These are phyloP conservation scores for Petunia secreta DNA, from an alignment of 257 asterid genomes.

Conservation along the genomic window DNA sequence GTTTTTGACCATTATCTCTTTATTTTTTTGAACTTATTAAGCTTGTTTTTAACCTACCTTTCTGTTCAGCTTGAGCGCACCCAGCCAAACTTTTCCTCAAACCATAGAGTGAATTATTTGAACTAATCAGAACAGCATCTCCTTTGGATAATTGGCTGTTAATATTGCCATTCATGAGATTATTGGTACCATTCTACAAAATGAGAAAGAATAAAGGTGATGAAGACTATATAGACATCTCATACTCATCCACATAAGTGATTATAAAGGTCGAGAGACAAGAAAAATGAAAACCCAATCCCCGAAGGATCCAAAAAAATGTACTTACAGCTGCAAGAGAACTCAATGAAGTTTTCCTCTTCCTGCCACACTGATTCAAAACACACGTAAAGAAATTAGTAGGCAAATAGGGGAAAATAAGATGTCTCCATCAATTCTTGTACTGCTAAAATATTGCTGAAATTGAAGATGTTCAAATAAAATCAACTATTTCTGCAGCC, in stretches of 20 bases:
- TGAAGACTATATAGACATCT: background rate
- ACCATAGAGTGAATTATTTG: background rate
- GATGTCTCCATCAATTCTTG: background rate
- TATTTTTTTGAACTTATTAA: slow-evolving; percentile 9
- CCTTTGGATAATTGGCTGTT: too few relatives aligned
- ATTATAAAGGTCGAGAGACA: slow-evolving; percentile 8
- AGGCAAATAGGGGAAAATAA: background rate
- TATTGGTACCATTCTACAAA: background rate
- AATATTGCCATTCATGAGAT: too few relatives aligned
- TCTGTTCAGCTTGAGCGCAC: background rate
- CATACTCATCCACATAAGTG: background rate
- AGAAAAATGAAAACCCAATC: slow-evolving; percentile 11
- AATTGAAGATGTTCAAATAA: slow-evolving; percentile 5
- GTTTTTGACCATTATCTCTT: too few relatives aligned
- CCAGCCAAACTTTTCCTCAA: background rate
- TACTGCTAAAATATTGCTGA: slow-evolving; percentile 17
- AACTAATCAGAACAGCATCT: too few relatives aligned
- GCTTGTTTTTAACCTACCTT: slow-evolving; percentile 38
- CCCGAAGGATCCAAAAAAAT: slow-evolving; percentile 23
- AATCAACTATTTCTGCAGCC: slow-evolving; percentile 1
- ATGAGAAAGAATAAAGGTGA: slow-evolving; percentile 18
- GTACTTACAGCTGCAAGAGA: slow-evolving; percentile 16
- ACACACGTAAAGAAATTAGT: background rate
- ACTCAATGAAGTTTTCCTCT: background rate
- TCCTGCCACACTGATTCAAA: background rate